A percentile compares a stretch with the other conserved stretches of the same genome.
phyloP scores from a whole-genome alignment of 2,329 filamentous ascomycete genomes.

The Metarhizium humberi region DNA sequence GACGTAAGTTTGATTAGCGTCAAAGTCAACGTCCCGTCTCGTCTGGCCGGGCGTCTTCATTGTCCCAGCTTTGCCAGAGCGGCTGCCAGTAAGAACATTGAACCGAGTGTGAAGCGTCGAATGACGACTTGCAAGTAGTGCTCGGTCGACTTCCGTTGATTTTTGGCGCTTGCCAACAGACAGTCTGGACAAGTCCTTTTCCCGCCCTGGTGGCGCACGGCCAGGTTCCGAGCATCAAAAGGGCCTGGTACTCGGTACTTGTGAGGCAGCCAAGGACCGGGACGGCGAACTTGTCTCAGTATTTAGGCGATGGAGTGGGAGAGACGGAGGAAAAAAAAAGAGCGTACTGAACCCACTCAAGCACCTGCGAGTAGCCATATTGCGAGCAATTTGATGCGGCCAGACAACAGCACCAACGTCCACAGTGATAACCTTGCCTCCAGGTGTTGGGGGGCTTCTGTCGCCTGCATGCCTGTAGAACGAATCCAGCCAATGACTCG shows the following conservation, averaged over 20 bases:
- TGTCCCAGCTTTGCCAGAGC: background rate
- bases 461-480: no score
- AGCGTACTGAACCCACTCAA: background rate
- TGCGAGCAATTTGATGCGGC: background rate
- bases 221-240: constrained; percentile 6
- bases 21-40: no score
- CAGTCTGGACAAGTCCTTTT: background rate
- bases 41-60: background rate
- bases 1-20: no score
- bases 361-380: background rate
- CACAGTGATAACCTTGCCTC: background rate
- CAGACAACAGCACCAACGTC: background rate
- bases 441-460: no score
- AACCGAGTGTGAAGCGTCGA: background rate
- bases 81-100: background rate
- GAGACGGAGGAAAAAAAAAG: background rate
- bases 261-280: no score
- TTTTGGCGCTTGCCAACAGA: background rate
- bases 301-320: no score
- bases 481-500: no score
- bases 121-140: background rate
- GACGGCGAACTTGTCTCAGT: background rate
- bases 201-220: constrained; percentile 3
- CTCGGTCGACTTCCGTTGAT: constrained; percentile 9
- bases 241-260: no score